Conservation (phyloP, 73 alveolate genomes). For the Urostyla sp. region DNA sequence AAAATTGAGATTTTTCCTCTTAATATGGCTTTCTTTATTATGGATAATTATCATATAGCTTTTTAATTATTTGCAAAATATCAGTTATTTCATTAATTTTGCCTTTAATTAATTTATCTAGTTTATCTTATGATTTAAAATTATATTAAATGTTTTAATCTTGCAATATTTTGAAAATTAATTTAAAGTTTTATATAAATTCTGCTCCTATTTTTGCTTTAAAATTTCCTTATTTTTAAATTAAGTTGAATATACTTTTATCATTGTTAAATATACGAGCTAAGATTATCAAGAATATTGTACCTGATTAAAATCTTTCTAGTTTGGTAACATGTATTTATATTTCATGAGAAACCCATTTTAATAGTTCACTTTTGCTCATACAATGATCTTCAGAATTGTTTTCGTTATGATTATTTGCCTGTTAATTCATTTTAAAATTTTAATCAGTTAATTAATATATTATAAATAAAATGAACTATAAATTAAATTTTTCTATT, state of each 20-base stretch:
- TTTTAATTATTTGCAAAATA: slow-evolving; percentile 18
- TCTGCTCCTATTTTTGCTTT: slow-evolving; percentile 44
- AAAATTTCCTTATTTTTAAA: not conserved
- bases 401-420: not conserved
- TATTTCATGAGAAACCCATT: slow-evolving; percentile 30
- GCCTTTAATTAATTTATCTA: slow-evolving; percentile 28
- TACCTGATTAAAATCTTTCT: slow-evolving; percentile 26
- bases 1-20: not conserved
- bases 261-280: not conserved
- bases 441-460: not conserved
- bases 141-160: not conserved
- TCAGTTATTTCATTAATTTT: slow-evolving; percentile 46
- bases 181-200: slow-evolving; percentile 12
- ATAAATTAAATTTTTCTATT: too few species aligned
- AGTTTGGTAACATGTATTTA: slow-evolving; percentile 8
- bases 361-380: slow-evolving; percentile 30
- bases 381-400: not conserved
- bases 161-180: not conserved
- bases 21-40: not conserved
- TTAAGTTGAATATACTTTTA: not conserved
- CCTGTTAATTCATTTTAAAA: not conserved
- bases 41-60: slow-evolving; percentile 4
- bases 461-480: not conserved
- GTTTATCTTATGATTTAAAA: not conserved
- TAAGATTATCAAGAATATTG: slow-evolving; percentile 1